Conservation (phyloP, 2,329 filamentous ascomycete species). For the Alternaria sp. region DNA sequence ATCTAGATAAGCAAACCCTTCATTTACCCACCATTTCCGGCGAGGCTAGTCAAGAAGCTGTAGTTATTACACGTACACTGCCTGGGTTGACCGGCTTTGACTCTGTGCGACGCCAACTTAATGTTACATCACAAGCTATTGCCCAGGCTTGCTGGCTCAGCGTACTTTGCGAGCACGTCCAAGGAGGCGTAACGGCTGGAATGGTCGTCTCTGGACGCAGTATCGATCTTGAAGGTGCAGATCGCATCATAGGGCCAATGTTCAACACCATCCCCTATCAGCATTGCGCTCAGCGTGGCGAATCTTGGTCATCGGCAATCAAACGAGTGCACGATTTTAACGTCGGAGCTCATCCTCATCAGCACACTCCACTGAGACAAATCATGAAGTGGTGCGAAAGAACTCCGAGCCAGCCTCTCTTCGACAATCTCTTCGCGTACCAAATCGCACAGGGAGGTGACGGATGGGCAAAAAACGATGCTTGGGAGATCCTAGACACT, state of each 20-base stretch:
- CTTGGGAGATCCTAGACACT: constrained; percentile 62
- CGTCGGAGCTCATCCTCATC: constrained; percentile 70
- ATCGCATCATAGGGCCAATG: constrained; percentile 76
- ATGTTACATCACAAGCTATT: constrained; percentile 79
- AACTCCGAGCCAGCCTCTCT: constrained; percentile 60
- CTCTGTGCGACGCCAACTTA: constrained; percentile 61
- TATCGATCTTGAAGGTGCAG: constrained; percentile 69
- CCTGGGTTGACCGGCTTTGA: constrained; percentile 56
- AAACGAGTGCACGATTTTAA: constrained; percentile 74
- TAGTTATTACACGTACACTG: constrained; percentile 45
- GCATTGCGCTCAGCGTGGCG: constrained; percentile 51
- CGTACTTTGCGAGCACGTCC: constrained; percentile 62
- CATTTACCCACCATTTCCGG: constrained; percentile 36
- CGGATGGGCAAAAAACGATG: constrained; percentile 28
- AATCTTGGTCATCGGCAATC: constrained; percentile 67
- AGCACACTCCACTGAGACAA: constrained; percentile 78
- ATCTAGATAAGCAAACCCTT: constrained; percentile 53
- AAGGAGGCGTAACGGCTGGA: constrained; percentile 65
- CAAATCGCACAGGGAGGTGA: constrained; percentile 56
- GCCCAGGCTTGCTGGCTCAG: constrained; percentile 77
- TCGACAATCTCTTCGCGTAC: constrained; percentile 84
- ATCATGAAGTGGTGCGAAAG: constrained; percentile 79
- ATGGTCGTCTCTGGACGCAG: constrained; percentile 80
- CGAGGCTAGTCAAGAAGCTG: constrained; percentile 20
- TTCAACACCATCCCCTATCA: constrained; percentile 89